Conservation (phyloP, 2,329 filamentous ascomycete species). For the Pleomassaria siparia region DNA sequence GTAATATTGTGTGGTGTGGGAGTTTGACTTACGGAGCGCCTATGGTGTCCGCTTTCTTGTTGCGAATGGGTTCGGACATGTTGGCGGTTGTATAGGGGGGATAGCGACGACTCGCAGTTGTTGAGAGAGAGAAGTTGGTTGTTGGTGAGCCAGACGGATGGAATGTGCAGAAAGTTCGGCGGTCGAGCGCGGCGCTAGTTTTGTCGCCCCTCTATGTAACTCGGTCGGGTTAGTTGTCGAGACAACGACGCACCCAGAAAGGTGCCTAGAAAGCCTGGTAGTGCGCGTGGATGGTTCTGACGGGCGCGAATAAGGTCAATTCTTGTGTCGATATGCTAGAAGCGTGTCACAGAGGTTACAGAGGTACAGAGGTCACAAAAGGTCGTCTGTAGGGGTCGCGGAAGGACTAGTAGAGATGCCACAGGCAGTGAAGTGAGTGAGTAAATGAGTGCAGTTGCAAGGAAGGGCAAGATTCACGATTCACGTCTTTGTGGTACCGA, state of each 20-base stretch:
- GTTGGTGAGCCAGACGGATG: slow-evolving; percentile 25
- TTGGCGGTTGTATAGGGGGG: slow-evolving; percentile 32
- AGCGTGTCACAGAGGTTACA: no score
- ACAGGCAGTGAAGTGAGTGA: no score
- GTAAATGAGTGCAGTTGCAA: no score
- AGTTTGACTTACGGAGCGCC: slow-evolving; percentile 62
- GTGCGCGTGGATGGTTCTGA: background rate
- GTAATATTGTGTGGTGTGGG: slow-evolving; percentile 29
- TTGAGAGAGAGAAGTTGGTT: slow-evolving; percentile 33
- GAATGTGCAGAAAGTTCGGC: slow-evolving; percentile 36
- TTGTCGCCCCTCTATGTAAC: slow-evolving; percentile 30
- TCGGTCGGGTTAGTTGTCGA: slow-evolving; percentile 18
- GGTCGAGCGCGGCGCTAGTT: slow-evolving; percentile 30
- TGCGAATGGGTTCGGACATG: slow-evolving; percentile 71
- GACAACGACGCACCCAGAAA: background rate
- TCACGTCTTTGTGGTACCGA: no score
- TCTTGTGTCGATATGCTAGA: no score
- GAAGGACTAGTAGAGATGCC: no score
- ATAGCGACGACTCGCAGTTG: slow-evolving; percentile 21
- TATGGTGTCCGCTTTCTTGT: slow-evolving; percentile 63
- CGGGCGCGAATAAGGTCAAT: background rate
- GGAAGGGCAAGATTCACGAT: no score
- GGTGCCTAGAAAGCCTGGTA: background rate
- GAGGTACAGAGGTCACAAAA: no score
- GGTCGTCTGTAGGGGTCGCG: no score